Evolutionary conservation across 2,329 filamentous ascomycete genomes (phyloP).

Genomic region (Leptographium wingfieldii): DNA sequence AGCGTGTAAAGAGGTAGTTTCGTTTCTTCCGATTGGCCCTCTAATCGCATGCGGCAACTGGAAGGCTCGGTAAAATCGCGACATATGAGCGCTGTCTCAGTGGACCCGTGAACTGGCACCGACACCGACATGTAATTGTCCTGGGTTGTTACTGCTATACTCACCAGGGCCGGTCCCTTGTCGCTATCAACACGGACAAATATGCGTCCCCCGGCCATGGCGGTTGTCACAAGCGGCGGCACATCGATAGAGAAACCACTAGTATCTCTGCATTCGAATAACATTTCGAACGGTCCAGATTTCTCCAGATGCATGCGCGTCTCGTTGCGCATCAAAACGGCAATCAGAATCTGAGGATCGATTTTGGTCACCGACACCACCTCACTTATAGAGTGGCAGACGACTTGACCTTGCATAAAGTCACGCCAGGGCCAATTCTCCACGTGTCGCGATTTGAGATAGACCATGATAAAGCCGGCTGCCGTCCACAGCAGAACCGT

Average conservation of each 20-base stretch:
- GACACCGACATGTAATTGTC: too few relatives aligned
- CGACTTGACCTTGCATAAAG: background rate
- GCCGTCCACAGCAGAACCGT: background rate
- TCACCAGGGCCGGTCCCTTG: background rate
- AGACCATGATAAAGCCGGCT: background rate
- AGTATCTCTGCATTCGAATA: background rate
- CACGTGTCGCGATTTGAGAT: background rate
- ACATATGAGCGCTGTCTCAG: too few relatives aligned
- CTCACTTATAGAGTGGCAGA: background rate
- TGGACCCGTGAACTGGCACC: too few relatives aligned
- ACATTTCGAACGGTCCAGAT: background rate
- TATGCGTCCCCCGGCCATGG: background rate
- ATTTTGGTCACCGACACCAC: background rate
- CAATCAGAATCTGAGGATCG: background rate
- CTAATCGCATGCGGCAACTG: too few relatives aligned
- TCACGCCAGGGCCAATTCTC: background rate
- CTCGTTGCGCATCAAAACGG: background rate
- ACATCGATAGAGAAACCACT: background rate
- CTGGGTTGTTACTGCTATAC: background rate
- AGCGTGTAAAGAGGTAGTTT: too few relatives aligned
- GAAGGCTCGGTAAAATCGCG: too few relatives aligned
- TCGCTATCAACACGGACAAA: background rate
- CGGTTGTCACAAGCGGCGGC: background rate
- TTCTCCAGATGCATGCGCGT: background rate
- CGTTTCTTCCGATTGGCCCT: too few relatives aligned